Percentiles rank a stretch among this genome's conserved stretches.
These are phyloP conservation scores for Wallemia hederae DNA, from an alignment of 1,284 basidiomycete genomes.

Conservation along the genomic window DNA sequence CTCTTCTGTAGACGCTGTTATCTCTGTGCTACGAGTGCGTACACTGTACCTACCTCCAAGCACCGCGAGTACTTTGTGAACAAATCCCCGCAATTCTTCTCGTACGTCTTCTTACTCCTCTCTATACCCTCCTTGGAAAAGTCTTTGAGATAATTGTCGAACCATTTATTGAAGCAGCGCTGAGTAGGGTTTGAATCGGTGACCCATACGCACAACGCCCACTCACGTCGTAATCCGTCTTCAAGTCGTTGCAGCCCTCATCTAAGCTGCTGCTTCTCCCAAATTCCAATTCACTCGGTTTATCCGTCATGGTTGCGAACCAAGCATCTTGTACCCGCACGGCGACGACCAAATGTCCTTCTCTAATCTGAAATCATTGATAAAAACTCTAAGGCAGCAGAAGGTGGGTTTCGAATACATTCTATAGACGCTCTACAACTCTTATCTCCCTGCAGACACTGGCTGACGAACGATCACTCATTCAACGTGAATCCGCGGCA, in stretches of 20 bases:
- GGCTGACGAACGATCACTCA: slow-evolving; percentile 87
- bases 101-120: neutral
- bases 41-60: neutral
- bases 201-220: neutral
- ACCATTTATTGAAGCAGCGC: neutral
- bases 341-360: neutral
- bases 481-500: slow-evolving; percentile 92
- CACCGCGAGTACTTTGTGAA: neutral
- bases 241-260: neutral
- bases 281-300: neutral
- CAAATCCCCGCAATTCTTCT: neutral
- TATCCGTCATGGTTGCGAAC: neutral
- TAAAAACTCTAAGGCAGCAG: neutral
- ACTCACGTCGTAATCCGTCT: neutral
- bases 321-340: neutral
- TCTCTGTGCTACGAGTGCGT: too few species aligned
- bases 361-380: neutral
- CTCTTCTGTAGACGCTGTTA: neutral
- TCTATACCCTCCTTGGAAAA: neutral
- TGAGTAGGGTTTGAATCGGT: neutral
- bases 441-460: slow-evolving; percentile 48
- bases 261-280: neutral
- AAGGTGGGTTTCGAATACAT: slow-evolving; percentile 10
- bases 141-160: neutral
- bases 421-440: slow-evolving; percentile 18